A percentile compares a stretch with the other conserved stretches of the same genome.
Evolutionary conservation across 2,329 filamentous ascomycete species (phyloP).

Genomic region (Neonectria coccinea): DNA sequence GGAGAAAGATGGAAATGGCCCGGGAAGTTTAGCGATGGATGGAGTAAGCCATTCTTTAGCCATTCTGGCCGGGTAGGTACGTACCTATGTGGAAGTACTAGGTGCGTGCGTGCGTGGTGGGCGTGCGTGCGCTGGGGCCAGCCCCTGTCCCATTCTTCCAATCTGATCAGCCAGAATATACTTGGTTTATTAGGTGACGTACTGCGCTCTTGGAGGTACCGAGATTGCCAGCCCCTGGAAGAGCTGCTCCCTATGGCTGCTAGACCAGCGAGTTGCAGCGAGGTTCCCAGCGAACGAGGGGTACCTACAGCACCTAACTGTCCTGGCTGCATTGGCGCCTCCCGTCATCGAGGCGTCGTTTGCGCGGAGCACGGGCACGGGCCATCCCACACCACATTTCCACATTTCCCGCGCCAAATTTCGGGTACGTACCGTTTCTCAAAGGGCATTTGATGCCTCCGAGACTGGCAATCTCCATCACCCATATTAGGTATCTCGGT

Average conservation of each 20-base stretch:
- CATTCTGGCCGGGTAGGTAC: constrained; percentile 13
- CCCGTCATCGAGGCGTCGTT: constrained; percentile 17
- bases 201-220: neutral
- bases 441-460: constrained; percentile 3
- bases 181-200: neutral
- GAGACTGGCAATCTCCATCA: constrained; percentile 1
- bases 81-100: neutral
- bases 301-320: constrained; percentile 6
- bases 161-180: constrained; percentile 16
- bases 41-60: constrained; percentile 17
- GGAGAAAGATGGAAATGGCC: constrained; percentile 26
- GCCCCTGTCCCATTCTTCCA: constrained; percentile 15
- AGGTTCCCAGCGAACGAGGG: constrained; percentile 16
- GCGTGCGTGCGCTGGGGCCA: constrained; percentile 3
- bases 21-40: constrained; percentile 24
- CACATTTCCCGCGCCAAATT: constrained; percentile 17
- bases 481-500: constrained; percentile 2
- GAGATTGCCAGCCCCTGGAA: neutral
- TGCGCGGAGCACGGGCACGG: constrained; percentile 10
- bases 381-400: constrained; percentile 20
- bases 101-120: neutral
- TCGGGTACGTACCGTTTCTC: constrained; percentile 11
- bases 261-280: neutral
- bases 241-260: neutral
- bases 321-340: constrained; percentile 5